These are phyloP conservation scores for Lantana camara DNA, from an alignment of 257 asterid species.

Conservation along the genomic window DNA sequence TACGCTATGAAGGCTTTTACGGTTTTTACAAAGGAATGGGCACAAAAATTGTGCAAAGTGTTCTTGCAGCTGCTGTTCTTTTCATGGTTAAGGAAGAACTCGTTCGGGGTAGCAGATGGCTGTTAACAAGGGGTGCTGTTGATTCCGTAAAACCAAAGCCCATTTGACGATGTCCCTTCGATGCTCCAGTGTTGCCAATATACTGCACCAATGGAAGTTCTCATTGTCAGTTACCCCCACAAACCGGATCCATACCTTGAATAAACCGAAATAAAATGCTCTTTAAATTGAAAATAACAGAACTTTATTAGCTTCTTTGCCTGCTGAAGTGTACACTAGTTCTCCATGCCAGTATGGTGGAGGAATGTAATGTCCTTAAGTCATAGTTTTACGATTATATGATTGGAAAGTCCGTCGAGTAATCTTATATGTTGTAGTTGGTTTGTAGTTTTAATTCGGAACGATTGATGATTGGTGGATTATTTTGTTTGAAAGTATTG, in stretches of 20 bases:
- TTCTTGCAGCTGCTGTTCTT: constrained; percentile 93
- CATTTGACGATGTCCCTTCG: constrained; percentile 12
- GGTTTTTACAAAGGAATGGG: constrained; percentile 95
- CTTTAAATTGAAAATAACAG: constrained; percentile 23
- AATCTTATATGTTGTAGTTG: constrained; percentile 9
- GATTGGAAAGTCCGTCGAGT: background rate
- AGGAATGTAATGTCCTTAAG: background rate
- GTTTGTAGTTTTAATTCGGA: background rate
- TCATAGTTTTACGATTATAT: background rate
- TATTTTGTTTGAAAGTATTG: background rate
- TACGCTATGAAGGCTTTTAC: constrained; percentile 71
- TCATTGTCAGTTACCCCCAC: background rate
- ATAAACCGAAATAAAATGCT: constrained; percentile 9
- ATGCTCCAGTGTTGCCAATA: background rate
- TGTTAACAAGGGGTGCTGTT: constrained; percentile 48
- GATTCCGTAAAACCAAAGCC: constrained; percentile 35
- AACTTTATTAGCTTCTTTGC: background rate
- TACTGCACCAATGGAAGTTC: background rate
- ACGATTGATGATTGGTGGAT: background rate
- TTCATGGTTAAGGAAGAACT: constrained; percentile 99
- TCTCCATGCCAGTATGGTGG: constrained; percentile 26
- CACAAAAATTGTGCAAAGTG: constrained; percentile 92
- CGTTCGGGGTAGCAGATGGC: constrained; percentile 78
- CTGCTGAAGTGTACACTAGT: constrained; percentile 19
- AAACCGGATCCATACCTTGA: background rate